phyloP scores from a whole-genome alignment of 2,329 filamentous ascomycete species.

The Onygenales sp. region DNA sequence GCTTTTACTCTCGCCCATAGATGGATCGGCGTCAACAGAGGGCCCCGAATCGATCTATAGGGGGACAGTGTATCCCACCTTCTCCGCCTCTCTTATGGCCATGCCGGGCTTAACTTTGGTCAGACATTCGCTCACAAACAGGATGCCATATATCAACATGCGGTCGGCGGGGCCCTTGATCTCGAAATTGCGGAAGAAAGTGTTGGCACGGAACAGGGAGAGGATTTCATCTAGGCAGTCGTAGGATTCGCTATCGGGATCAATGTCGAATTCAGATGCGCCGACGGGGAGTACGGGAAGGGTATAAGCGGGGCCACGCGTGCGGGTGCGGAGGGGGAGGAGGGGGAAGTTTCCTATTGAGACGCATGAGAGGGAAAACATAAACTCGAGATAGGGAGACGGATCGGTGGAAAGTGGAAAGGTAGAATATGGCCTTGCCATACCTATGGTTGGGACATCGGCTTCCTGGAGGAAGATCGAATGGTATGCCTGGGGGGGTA shows the following conservation, averaged over 20 bases:
- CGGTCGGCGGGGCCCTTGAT: conserved; percentile 93
- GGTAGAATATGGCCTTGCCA: not conserved
- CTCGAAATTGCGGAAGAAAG: conserved; percentile 98
- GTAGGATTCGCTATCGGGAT: conserved; percentile 86
- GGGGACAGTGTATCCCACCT: conserved; percentile 31
- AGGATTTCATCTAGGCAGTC: conserved; percentile 94
- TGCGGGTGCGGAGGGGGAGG: conserved; percentile 87
- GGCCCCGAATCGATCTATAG: no score
- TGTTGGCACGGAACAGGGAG: conserved; percentile 90
- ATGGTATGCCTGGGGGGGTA: conserved; percentile 70
- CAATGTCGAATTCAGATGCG: conserved; percentile 42
- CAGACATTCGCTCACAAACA: conserved; percentile 86
- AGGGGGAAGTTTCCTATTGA: conserved; percentile 77
- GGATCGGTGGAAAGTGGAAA: not conserved
- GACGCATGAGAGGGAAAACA: conserved; percentile 15
- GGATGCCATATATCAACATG: conserved; percentile 90
- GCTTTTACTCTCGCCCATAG: not conserved
- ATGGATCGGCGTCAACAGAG: no score
- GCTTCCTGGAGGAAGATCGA: conserved; percentile 86
- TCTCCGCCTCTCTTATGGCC: conserved; percentile 55
- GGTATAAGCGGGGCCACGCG: conserved; percentile 86
- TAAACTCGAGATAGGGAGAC: not conserved
- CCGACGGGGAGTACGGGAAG: conserved; percentile 58
- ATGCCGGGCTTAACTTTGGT: conserved; percentile 73
- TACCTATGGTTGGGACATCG: conserved; percentile 57